Conservation (phyloP, 352 stramenopile genomes). For the Blastocystis sp. region DNA sequence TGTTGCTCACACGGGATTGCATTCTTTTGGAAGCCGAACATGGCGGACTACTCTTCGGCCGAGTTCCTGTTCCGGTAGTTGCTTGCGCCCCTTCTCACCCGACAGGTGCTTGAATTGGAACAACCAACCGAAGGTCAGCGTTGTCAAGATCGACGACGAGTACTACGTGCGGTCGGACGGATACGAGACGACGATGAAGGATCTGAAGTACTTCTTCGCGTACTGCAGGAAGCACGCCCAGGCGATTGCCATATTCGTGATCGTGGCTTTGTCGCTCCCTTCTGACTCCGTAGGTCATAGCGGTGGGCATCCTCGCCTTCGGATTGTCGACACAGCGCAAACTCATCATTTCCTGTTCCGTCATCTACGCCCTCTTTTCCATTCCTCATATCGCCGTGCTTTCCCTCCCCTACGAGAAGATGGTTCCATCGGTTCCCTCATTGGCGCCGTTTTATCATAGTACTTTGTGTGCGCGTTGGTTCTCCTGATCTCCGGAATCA, state of each 20-base stretch:
- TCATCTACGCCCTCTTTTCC: background rate
- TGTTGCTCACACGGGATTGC: background rate
- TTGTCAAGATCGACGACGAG: conserved; percentile 20
- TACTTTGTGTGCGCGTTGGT: background rate
- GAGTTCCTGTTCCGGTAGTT: too few relatives aligned
- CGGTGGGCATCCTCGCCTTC: conserved; percentile 1
- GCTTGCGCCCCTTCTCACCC: too few relatives aligned
- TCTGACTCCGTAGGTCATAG: background rate
- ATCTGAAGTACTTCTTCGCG: conserved; percentile 8
- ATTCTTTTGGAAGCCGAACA: too few relatives aligned
- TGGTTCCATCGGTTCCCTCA: background rate
- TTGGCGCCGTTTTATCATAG: background rate
- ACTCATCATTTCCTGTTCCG: background rate
- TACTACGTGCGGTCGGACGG: conserved; percentile 1
- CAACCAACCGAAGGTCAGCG: background rate
- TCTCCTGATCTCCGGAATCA: background rate
- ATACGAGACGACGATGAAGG: background rate
- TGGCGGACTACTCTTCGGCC: too few relatives aligned
- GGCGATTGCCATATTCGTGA: background rate
- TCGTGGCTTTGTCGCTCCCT: too few relatives aligned
- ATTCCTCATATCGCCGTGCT: background rate
- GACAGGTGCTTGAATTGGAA: background rate
- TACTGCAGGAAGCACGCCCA: background rate
- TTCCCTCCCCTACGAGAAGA: background rate
- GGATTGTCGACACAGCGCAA: background rate